Evolutionary conservation across 176 grass and related monocot species (phyloP), one percentile per base, ranked within the genome.

Genomic region (Triticum dicoccoides): DNA sequence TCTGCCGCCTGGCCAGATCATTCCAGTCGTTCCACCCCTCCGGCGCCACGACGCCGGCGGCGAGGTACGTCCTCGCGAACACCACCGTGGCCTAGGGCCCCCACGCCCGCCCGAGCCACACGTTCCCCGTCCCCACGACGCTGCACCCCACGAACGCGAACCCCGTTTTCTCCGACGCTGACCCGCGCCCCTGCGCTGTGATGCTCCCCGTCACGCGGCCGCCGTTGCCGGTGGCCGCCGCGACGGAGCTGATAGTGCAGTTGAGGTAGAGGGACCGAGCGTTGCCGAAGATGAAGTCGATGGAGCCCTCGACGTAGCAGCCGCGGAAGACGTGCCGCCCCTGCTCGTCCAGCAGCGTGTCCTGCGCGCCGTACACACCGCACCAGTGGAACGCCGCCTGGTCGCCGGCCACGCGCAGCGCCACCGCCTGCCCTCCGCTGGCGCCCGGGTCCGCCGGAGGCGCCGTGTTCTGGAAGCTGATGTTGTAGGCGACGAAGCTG

Each of bases 201-300:
- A 97, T 83, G 79, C 95, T 91, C 35, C 95, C 92, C 8, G 89
- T 94, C 42, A 94, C 79, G 23, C 23, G 69, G 33, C 66, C 86
- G 6, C 21, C n/a, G 14, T 15, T 85, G 69, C 75, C 78, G 82
- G 73, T 79, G 41, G 54, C 2, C 54, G 54, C 17, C 17, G 95
- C 95, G 15, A 94, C 84, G n/a, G 92, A 95, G 69, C 88, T 92
- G 34, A 97, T 93, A n/a, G 78, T 94, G 90, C 95, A 94, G n/a
- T 79, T 90, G 86, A 86, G 61, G 64, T 92, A 97, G 71, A 97
- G 86, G 1, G 95, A 95, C 18, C 88, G 85, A 11, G 61, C 95
- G 77, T 94, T 92, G 74, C 95, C 95, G 79, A 93, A 94, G 84
- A 97, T 94, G 90, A 97, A 97, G 71, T 97, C 90, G 35, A 95